These are phyloP conservation scores for Penicillium lividum DNA, from an alignment of 495 filamentous ascomycete species.

Conservation along the genomic window DNA sequence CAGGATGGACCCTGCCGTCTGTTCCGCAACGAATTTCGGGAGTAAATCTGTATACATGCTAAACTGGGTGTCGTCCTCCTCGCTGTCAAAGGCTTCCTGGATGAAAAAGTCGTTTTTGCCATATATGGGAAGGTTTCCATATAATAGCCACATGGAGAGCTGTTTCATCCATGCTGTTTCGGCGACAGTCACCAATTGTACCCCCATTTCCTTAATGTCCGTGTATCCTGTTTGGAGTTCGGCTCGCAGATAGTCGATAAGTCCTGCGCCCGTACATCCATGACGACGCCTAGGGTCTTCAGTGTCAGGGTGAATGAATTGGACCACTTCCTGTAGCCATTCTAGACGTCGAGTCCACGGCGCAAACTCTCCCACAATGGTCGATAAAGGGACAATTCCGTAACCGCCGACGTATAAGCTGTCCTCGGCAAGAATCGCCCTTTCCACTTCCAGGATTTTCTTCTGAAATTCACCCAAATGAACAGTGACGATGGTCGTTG, in stretches of 20 bases:
- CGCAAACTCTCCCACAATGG: constrained; percentile 77
- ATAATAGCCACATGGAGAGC: constrained; percentile 83
- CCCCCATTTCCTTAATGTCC: constrained; percentile 75
- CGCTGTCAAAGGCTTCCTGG: constrained; percentile 40
- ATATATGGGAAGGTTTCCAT: constrained; percentile 75
- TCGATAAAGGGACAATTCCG: constrained; percentile 87
- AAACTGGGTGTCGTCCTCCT: constrained; percentile 52
- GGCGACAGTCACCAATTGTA: constrained; percentile 69
- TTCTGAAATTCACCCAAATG: constrained; percentile 79
- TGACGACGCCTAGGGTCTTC: constrained; percentile 22
- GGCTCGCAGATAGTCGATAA: constrained; percentile 73
- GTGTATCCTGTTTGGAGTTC: constrained; percentile 85
- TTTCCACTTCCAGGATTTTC: constrained; percentile 83
- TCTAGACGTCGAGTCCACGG: constrained; percentile 81
- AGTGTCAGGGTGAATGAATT: constrained; percentile 58
- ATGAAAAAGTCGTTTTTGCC: constrained; percentile 83
- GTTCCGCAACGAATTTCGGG: constrained; percentile 73
- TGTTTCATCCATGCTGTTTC: constrained; percentile 92
- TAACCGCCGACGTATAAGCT: constrained; percentile 79
- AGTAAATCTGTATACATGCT: constrained; percentile 55
- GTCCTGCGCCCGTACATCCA: constrained; percentile 58
- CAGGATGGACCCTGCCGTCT: constrained; percentile 78
- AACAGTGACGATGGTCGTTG: constrained; percentile 67
- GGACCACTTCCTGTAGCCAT: constrained; percentile 76
- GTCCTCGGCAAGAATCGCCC: constrained; percentile 69